phyloP scores from a whole-genome alignment of 768 basidiomycete genomes.

The Rhodotorula paludigena region DNA sequence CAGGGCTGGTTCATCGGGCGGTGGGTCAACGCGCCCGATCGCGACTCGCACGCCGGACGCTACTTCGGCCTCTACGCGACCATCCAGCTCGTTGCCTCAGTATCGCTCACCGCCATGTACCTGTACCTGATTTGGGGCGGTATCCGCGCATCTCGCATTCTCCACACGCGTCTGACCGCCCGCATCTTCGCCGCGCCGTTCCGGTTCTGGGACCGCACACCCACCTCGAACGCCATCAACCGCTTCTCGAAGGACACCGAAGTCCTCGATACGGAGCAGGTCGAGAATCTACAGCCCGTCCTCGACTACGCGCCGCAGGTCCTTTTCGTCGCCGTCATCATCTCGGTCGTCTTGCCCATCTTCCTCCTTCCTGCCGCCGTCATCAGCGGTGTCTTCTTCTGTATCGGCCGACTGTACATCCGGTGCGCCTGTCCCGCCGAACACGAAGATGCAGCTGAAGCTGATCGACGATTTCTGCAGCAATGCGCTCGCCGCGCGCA shows the following conservation, averaged over 20 bases:
- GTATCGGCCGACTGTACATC: conserved; percentile 48
- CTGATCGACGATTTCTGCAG: conserved; percentile 45
- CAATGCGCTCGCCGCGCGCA: conserved; percentile 37
- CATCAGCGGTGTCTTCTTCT: conserved; percentile 45
- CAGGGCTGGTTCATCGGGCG: conserved; percentile 34
- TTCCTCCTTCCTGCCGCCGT: conserved; percentile 30
- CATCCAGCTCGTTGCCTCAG: conserved; percentile 30
- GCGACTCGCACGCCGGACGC: conserved; percentile 1
- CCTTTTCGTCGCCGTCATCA: conserved; percentile 23
- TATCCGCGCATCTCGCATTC: conserved; percentile 15
- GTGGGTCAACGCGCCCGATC: conserved; percentile 25
- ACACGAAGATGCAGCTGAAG: conserved; percentile 40
- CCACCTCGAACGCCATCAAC: conserved; percentile 21
- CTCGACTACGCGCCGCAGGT: conserved; percentile 43
- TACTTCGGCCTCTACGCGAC: conserved; percentile 29
- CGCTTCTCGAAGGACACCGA: conserved; percentile 34
- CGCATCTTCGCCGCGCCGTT: conserved; percentile 28
- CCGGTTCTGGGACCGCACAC: conserved; percentile 31
- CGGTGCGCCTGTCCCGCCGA: not conserved
- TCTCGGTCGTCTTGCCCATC: conserved; percentile 25
- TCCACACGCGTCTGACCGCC: conserved; percentile 14
- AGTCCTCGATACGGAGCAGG: conserved; percentile 33
- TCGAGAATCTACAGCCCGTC: conserved; percentile 32
- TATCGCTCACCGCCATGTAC: conserved; percentile 33
- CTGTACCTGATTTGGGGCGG: conserved; percentile 32